phyloP scores from a whole-genome alignment of 768 basidiomycete genomes.

The Galerina sulciceps region DNA sequence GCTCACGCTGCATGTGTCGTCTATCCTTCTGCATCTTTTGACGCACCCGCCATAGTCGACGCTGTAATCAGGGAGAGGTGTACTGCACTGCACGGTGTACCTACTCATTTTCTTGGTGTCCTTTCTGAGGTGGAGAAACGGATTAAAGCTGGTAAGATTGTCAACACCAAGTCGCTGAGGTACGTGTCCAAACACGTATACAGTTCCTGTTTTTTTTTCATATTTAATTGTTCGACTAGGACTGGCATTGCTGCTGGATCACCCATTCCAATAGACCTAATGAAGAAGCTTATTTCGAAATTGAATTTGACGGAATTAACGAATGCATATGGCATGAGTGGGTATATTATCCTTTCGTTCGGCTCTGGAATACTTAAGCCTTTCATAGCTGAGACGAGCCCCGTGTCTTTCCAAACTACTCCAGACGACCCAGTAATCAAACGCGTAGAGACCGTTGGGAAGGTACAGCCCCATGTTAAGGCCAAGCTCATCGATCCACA shows the following conservation, averaged over 20 bases:
- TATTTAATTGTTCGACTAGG: conserved; percentile 35
- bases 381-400: conserved; percentile 74
- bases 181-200: conserved; percentile 27
- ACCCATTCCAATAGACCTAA: conserved; percentile 77
- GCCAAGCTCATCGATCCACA: conserved; percentile 69
- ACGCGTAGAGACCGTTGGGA: conserved; percentile 84
- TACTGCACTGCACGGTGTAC: conserved; percentile 83
- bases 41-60: conserved; percentile 71
- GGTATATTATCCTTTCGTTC: conserved; percentile 27
- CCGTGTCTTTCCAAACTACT: conserved; percentile 83
- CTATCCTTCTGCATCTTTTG: conserved; percentile 70
- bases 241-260: conserved; percentile 87
- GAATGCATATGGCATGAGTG: conserved; percentile 88
- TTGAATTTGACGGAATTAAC: conserved; percentile 75
- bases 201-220: too few relatives aligned
- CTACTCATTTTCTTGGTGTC: conserved; percentile 83
- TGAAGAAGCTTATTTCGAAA: conserved; percentile 70
- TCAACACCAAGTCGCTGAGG: conserved; percentile 62
- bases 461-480: conserved; percentile 73
- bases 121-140: conserved; percentile 68
- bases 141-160: conserved; percentile 42
- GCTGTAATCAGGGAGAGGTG: conserved; percentile 71
- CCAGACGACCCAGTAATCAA: conserved; percentile 70
- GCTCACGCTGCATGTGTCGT: conserved; percentile 73
- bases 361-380: neutral